Conservation (phyloP, 768 basidiomycete genomes). For the Tricholoma sp. region DNA sequence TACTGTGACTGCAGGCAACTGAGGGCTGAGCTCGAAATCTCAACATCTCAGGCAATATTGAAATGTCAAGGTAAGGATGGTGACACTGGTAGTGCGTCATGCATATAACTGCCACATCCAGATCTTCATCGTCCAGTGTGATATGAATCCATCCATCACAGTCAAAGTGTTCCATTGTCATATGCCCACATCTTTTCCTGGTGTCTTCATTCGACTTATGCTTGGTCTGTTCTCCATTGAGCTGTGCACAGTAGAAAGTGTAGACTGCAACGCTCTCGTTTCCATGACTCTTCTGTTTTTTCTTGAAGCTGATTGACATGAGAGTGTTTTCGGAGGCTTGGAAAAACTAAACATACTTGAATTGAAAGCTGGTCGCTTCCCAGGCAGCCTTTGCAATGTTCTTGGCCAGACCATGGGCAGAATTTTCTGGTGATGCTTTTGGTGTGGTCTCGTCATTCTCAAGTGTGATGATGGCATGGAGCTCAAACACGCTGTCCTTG, state of each 20-base stretch:
- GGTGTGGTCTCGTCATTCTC: background rate
- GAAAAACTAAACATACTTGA: slow-evolving; percentile 1
- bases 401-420: background rate
- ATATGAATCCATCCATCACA: too few relatives aligned
- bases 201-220: too few relatives aligned
- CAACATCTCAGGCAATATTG: too few relatives aligned
- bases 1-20: too few relatives aligned
- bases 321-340: too few relatives aligned
- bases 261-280: background rate
- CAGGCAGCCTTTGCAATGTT: background rate
- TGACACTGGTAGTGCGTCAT: slow-evolving; percentile 9
- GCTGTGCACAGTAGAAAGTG: slow-evolving; percentile 1
- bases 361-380: slow-evolving; percentile 1
- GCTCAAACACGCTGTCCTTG: background rate
- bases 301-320: slow-evolving; percentile 1
- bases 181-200: too few relatives aligned
- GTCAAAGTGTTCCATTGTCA: too few relatives aligned
- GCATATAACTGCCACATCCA: background rate
- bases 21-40: too few relatives aligned
- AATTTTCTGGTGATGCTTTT: background rate
- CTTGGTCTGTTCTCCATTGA: too few relatives aligned
- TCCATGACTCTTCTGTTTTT: background rate
- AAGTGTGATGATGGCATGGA: background rate
- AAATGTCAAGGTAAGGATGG: slow-evolving; percentile 3
- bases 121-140: background rate